Conservation (phyloP, 129 eudicot genomes). For the Flaveria trinervia region DNA sequence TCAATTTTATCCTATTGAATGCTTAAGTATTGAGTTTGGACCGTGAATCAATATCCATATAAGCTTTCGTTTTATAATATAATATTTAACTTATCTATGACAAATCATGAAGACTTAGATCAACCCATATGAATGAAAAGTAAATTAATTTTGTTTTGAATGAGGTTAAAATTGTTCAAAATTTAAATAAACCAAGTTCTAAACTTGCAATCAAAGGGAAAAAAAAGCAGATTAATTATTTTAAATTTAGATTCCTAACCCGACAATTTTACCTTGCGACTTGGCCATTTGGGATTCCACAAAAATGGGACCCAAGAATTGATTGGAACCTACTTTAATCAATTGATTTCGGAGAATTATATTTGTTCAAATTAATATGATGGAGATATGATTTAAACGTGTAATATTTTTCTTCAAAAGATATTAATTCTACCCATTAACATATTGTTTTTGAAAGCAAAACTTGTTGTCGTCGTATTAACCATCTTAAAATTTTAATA, state of each 20-base stretch:
- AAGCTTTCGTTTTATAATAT: neutral
- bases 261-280: neutral
- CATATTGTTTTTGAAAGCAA: too few relatives aligned
- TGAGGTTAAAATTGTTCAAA: neutral
- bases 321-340: slow-evolving; percentile 22
- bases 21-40: too few relatives aligned
- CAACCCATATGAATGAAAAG: neutral
- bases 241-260: slow-evolving; percentile 30
- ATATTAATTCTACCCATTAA: too few relatives aligned
- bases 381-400: neutral
- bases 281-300: slow-evolving; percentile 26
- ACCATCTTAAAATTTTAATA: neutral
- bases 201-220: slow-evolving; percentile 26
- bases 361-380: slow-evolving; percentile 6
- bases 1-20: neutral
- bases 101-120: neutral
- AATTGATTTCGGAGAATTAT: slow-evolving; percentile 9
- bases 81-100: too few relatives aligned
- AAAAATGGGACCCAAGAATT: slow-evolving; percentile 18
- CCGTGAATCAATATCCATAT: neutral
- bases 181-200: slow-evolving; percentile 21
- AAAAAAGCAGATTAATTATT: slow-evolving; percentile 21
- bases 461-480: neutral
- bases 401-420: neutral
- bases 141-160: neutral